Percentiles rank a stretch among this genome's conserved stretches.
phyloP scores from a whole-genome alignment of 331 rosid species.

The Erythrophleum ivorense region DNA sequence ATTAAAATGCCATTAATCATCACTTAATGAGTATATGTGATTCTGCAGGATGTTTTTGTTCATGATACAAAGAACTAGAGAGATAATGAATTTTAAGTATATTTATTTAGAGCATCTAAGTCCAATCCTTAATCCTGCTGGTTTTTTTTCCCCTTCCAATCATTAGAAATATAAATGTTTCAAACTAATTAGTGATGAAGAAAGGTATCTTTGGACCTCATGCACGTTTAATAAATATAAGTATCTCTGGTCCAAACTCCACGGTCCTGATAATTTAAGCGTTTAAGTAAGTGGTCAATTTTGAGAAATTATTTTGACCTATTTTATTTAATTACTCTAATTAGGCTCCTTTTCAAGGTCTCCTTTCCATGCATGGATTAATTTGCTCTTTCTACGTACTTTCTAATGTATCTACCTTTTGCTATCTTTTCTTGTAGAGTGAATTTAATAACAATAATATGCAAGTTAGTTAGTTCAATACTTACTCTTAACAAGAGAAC shows the following conservation, averaged over 20 bases:
- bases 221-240: conserved; percentile 21
- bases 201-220: conserved; percentile 16
- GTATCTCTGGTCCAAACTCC: conserved; percentile 28
- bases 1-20: no score
- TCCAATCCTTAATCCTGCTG: not conserved
- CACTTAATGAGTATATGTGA: no score
- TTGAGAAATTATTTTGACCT: not conserved
- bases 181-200: not conserved
- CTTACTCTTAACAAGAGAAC: not conserved
- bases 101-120: not conserved
- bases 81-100: not conserved
- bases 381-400: not conserved
- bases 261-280: conserved; percentile 10
- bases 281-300: not conserved
- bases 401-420: not conserved
- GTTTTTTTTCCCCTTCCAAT: no score
- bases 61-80: no score
- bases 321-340: not conserved
- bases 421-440: not conserved
- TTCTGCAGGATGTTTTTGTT: no score
- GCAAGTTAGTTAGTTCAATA: not conserved
- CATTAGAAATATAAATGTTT: not conserved
- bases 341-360: not conserved
- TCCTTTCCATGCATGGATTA: not conserved
- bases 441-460: no score